Conservation (phyloP, 139 green algal genomes). For the Coccomyxa sp. region DNA sequence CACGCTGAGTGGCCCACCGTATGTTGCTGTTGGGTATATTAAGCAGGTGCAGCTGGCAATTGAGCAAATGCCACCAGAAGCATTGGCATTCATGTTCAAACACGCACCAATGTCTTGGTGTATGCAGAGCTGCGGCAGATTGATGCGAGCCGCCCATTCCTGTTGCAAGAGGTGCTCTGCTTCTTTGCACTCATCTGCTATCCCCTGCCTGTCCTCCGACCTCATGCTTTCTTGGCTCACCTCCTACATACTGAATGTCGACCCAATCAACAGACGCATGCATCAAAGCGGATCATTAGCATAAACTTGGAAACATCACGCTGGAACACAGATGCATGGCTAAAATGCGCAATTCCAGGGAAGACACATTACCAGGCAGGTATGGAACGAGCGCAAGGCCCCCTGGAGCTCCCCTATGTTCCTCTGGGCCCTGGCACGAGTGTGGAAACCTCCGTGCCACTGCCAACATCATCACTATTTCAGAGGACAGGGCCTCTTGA, state of each 20-base stretch:
- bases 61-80: neutral
- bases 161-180: neutral
- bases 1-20: neutral
- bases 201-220: neutral
- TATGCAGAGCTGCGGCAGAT: neutral
- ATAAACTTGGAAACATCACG: neutral
- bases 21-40: neutral
- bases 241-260: neutral
- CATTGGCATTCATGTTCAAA: neutral
- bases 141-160: neutral
- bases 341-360: neutral
- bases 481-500: slow-evolving; percentile 12
- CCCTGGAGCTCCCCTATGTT: neutral
- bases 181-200: neutral
- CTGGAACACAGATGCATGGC: neutral
- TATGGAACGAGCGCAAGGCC: neutral
- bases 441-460: neutral
- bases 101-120: neutral
- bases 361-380: neutral
- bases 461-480: slow-evolving; percentile 15
- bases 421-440: neutral
- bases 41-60: neutral
- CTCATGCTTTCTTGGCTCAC: neutral
- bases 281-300: neutral
- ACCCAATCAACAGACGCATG: neutral